Conservation (phyloP, 2,329 filamentous ascomycete species). For the Tricladium varicosporioides region DNA sequence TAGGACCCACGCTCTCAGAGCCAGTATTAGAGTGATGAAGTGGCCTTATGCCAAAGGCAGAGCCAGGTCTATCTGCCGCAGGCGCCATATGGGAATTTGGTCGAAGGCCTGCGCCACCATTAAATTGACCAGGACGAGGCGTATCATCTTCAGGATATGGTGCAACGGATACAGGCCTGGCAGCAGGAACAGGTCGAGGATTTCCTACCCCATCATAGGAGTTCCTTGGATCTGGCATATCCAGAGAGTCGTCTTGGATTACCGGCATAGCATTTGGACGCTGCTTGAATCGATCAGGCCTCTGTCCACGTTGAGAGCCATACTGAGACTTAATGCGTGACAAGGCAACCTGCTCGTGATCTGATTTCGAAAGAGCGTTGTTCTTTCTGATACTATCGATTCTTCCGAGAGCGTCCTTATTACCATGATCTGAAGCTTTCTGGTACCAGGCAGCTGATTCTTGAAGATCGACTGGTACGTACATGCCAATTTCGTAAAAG, state of each 20-base stretch:
- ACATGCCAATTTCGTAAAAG: constrained; percentile 95
- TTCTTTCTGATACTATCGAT: constrained; percentile 82
- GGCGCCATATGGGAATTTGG: constrained; percentile 46
- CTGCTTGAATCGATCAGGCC: constrained; percentile 59
- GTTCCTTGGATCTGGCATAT: constrained; percentile 28
- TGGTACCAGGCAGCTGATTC: constrained; percentile 89
- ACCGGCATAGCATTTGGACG: constrained; percentile 31
- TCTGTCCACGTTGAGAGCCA: constrained; percentile 62
- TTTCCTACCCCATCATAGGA: constrained; percentile 14
- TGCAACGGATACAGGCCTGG: constrained; percentile 41
- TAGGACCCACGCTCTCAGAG: not conserved
- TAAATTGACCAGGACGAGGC: constrained; percentile 40
- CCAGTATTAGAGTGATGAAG: constrained; percentile 33
- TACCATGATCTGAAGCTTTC: constrained; percentile 84
- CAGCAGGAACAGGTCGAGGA: constrained; percentile 8
- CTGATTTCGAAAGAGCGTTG: constrained; percentile 80
- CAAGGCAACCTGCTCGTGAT: constrained; percentile 90
- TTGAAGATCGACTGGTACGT: constrained; percentile 76
- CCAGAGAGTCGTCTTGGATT: constrained; percentile 26
- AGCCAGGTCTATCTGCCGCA: constrained; percentile 39
- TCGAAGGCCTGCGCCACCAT: constrained; percentile 40
- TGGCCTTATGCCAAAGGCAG: constrained; percentile 50
- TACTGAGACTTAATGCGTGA: constrained; percentile 81
- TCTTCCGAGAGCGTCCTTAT: constrained; percentile 79
- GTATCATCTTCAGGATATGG: constrained; percentile 71